phyloP scores from a whole-genome alignment of 2,329 filamentous ascomycete genomes.

The Magnaporthales sp. region DNA sequence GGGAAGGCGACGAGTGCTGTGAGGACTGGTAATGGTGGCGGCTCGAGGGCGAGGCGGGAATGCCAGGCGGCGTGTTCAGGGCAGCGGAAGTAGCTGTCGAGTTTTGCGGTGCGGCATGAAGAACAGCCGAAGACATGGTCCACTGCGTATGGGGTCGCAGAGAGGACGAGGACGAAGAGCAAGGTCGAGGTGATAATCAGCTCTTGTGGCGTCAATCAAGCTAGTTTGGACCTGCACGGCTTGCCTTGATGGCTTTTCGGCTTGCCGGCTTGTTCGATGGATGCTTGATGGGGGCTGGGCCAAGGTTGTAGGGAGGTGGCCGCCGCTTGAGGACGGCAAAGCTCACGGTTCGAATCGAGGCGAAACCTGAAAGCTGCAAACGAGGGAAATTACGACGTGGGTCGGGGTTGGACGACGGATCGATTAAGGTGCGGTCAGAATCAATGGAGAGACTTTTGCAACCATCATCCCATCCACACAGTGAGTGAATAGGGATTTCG shows the following conservation, averaged over 20 bases:
- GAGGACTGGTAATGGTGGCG: constrained; percentile 41
- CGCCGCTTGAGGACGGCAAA: neutral
- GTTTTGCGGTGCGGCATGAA: constrained; percentile 47
- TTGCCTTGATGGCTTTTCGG: neutral
- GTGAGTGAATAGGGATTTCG: neutral
- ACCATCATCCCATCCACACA: neutral
- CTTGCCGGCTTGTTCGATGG: neutral
- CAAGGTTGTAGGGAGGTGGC: neutral
- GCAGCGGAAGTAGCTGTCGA: constrained; percentile 29
- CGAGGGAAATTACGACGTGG: constrained; percentile 1
- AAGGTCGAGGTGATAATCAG: neutral
- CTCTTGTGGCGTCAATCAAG: neutral
- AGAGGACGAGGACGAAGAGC: constrained; percentile 8
- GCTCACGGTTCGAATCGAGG: neutral
- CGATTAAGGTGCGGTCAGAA: neutral
- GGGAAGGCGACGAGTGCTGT: constrained; percentile 40
- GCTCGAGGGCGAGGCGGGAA: constrained; percentile 34
- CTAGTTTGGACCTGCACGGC: neutral
- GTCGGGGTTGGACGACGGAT: neutral
- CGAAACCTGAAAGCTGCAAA: neutral
- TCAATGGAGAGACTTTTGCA: neutral
- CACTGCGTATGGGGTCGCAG: constrained; percentile 14
- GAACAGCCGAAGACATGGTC: constrained; percentile 55
- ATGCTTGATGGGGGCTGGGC: neutral
- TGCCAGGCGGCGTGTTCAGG: constrained; percentile 36